Percentiles rank a stretch among this genome's conserved stretches.
Evolutionary conservation across 345 rosid species (phyloP).

Genomic region (Aquilaria malaccensis): DNA sequence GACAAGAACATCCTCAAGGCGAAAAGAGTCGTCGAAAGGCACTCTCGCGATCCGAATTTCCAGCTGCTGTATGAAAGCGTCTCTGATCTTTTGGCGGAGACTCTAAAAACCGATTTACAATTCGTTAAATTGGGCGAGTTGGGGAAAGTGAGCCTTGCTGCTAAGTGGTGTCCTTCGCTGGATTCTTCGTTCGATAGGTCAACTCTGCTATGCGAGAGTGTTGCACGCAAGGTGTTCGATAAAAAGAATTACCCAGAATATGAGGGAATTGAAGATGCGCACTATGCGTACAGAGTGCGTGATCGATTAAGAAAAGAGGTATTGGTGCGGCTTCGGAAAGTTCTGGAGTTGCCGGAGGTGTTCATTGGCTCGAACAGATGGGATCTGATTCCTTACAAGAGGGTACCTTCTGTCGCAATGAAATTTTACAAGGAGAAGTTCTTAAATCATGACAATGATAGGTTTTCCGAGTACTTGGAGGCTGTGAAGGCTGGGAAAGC

Average conservation of each 20-base stretch:
- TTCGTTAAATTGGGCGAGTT: background rate
- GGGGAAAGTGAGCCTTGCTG: conserved; percentile 3
- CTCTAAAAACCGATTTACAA: conserved; percentile 6
- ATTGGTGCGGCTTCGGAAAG: conserved; percentile 6
- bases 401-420: conserved; percentile 7
- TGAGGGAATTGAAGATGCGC: conserved; percentile 5
- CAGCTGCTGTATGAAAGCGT: conserved; percentile 4
- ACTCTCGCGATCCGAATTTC: conserved; percentile 3
- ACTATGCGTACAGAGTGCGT: conserved; percentile 6
- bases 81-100: conserved; percentile 1
- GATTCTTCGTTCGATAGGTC: conserved; percentile 14
- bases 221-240: conserved; percentile 4
- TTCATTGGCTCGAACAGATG: conserved; percentile 7
- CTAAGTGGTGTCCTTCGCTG: conserved; percentile 13
- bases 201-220: conserved; percentile 8
- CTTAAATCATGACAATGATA: background rate
- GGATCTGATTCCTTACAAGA: conserved; percentile 7
- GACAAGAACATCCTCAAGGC: conserved; percentile 4
- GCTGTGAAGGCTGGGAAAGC: background rate
- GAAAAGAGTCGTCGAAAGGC: conserved; percentile 1
- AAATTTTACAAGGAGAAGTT: background rate
- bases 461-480: background rate
- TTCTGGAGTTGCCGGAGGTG: conserved; percentile 5
- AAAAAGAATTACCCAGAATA: conserved; percentile 1
- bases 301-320: conserved; percentile 11